phyloP scores from a whole-genome alignment of 2,329 filamentous ascomycete species.

The Ceratocystis lukuohia region DNA sequence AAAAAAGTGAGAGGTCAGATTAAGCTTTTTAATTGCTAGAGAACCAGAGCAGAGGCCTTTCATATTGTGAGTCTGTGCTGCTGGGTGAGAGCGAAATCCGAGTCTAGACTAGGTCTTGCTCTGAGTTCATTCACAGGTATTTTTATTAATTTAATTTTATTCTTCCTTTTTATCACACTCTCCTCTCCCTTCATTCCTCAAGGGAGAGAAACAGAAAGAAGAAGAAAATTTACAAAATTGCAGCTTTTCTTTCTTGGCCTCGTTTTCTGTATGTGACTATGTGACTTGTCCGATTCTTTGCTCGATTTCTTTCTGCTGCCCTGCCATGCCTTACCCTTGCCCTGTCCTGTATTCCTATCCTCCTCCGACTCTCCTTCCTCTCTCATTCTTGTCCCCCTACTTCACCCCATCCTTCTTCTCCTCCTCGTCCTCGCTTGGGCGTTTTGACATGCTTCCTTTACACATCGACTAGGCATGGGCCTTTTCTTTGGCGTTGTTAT shows the following conservation, averaged over 20 bases:
- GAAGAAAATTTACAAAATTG: not conserved
- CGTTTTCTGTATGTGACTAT: not conserved
- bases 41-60: not conserved
- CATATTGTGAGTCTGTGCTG: not conserved
- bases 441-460: slow-evolving; percentile 3
- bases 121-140: too few species aligned
- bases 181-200: too few species aligned
- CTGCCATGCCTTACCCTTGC: not conserved
- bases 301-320: not conserved
- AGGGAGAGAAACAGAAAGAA: not conserved
- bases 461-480: not conserved
- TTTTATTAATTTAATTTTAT: too few species aligned
- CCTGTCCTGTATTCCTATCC: not conserved
- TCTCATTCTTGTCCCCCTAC: not conserved
- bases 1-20: slow-evolving; percentile 7
- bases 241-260: not conserved
- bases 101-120: too few species aligned
- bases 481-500: too few species aligned
- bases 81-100: not conserved
- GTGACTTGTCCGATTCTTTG: not conserved
- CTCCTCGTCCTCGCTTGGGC: not conserved
- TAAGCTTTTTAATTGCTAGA: slow-evolving; percentile 4
- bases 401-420: not conserved
- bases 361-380: not conserved
- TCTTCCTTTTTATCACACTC: too few species aligned